Base-by-base conservation (phyloP, 2,329 filamentous ascomycete species). In the Ramichloridium luteum region DNA sequence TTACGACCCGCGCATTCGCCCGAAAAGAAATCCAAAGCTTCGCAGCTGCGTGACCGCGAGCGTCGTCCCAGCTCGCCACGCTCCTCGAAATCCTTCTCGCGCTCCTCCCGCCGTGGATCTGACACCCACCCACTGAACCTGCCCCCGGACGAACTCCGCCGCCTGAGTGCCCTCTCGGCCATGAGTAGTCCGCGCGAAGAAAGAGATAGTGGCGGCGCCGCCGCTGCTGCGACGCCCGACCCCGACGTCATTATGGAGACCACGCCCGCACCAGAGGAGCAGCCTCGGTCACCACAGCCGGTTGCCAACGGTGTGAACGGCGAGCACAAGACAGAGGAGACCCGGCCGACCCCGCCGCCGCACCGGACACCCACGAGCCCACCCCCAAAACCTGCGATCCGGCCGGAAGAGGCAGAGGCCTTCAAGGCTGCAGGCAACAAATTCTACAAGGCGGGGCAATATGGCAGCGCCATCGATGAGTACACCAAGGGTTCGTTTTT, bases 351-450 rank as follows among this genome's bases (percentile, higher is more conserved):
- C 22, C 80, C 80, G 32, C 80, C 80, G 31, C 80, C 79, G 37
- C 80, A 86, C 60, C 68, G 72, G 48, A 64, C 57, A 44, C 60
- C 59, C 8, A 59, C 65, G 26, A 69, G 59, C 47, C 60, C 66
- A 12, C 60, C 62, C 29, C 57, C 63, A 20, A 31, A 35, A 28
- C 39, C 39, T 17, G 51, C 58, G 39, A 40, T 43, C 41, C 57
- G 48, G 28, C 59, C 62, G 25, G 80, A 88, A 32, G 83, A 94
- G 53, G 84, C 88, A 15, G 90, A 98, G 61, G 69, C 75, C 9
- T 93, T 79, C 71, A 98, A 98, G 67, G 74, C 81, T 47, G 74
- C 82, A 2, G 90, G 90, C 37, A 98, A 98, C 64, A 90, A 90
- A 52, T 88, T 83, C 53, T 98, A 94, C 72, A 96, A 94, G 65